Percentiles rank a stretch among this genome's conserved stretches.
phyloP scores from a whole-genome alignment of 164 flowering plant genomes.

The Umbilicus rupestris region DNA sequence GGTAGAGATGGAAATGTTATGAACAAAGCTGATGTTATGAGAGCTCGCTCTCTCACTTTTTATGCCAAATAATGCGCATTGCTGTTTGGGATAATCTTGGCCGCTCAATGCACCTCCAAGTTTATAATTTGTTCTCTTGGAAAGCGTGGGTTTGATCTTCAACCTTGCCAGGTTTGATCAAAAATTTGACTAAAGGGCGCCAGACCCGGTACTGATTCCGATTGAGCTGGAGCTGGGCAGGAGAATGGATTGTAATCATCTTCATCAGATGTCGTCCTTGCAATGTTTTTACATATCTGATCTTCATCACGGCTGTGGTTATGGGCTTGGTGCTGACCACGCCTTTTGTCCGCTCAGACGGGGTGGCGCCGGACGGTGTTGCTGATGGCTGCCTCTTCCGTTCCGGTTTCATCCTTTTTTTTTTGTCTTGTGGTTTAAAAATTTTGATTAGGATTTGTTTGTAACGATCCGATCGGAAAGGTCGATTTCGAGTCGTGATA shows the following conservation, averaged over 20 bases:
- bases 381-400: conserved; percentile 20
- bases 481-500: too few relatives aligned
- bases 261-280: conserved; percentile 24
- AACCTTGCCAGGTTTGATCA: too few relatives aligned
- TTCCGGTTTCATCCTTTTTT: conserved; percentile 16
- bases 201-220: neutral
- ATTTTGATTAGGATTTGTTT: too few relatives aligned
- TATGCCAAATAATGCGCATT: too few relatives aligned
- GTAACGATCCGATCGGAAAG: too few relatives aligned
- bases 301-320: conserved; percentile 75
- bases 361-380: conserved; percentile 23
- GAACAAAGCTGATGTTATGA: too few relatives aligned
- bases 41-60: too few relatives aligned
- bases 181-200: conserved; percentile 13
- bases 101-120: too few relatives aligned
- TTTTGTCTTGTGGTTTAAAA: neutral
- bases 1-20: neutral
- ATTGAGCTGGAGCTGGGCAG: neutral
- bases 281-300: conserved; percentile 19
- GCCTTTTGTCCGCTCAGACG: conserved; percentile 14
- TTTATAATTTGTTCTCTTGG: too few relatives aligned
- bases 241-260: conserved; percentile 28
- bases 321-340: conserved; percentile 27
- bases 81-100: too few relatives aligned
- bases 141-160: too few relatives aligned